phyloP scores from a whole-genome alignment of 257 asterid species.

The Lavandula angustifolia region DNA sequence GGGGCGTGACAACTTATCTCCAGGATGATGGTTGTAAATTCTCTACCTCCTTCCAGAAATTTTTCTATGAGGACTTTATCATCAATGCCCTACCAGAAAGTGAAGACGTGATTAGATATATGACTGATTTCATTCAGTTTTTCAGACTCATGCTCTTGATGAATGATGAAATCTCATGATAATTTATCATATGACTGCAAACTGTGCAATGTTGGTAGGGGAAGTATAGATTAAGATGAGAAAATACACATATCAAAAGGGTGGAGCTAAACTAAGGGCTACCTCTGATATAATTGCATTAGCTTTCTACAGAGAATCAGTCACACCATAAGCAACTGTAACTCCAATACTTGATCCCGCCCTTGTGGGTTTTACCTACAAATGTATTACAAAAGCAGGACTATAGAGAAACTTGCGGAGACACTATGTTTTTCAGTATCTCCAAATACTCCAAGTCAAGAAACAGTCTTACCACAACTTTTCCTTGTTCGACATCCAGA shows the following conservation, averaged over 20 bases:
- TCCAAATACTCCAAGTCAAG: slow-evolving; percentile 25
- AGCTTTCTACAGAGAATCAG: slow-evolving; percentile 78
- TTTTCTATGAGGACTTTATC: slow-evolving; percentile 74
- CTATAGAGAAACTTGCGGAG: slow-evolving; percentile 22
- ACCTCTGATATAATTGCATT: slow-evolving; percentile 73
- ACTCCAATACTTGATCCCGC: slow-evolving; percentile 97
- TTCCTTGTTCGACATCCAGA: slow-evolving; percentile 59
- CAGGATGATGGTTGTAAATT: slow-evolving; percentile 82
- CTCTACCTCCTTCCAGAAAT: slow-evolving; percentile 89
- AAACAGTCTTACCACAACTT: slow-evolving; percentile 78
- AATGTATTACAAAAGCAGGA: slow-evolving; percentile 35
- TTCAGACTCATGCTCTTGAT: slow-evolving; percentile 18
- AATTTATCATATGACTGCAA: background rate
- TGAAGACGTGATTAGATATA: slow-evolving; percentile 23
- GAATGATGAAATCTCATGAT: background rate
- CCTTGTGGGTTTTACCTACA: slow-evolving; percentile 85
- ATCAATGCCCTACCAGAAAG: slow-evolving; percentile 70
- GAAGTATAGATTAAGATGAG: background rate
- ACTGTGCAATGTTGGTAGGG: slow-evolving; percentile 13
- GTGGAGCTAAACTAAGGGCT: slow-evolving; percentile 29
- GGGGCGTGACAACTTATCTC: slow-evolving; percentile 86
- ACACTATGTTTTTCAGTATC: slow-evolving; percentile 14
- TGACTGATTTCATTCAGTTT: slow-evolving; percentile 11
- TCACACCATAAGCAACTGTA: slow-evolving; percentile 81
- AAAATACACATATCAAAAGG: slow-evolving; percentile 11